Evolutionary conservation across 2,329 filamentous ascomycete species (phyloP), one percentile per base, ranked within the genome.

Genomic region (Fusarium musae): DNA sequence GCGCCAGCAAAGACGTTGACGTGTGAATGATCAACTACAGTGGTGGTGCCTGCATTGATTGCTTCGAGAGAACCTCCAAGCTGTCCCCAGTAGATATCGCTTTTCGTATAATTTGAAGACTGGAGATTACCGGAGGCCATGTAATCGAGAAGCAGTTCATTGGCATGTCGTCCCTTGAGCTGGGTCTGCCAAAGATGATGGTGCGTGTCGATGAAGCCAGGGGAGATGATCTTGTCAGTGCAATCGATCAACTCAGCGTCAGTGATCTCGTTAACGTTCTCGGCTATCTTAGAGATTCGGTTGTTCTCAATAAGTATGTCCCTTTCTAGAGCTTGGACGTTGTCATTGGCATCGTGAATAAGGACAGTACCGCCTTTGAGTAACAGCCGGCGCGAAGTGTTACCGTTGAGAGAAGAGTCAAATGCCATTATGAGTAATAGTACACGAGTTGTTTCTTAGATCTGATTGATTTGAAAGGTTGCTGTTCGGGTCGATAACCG

Each of bases 291-390:
- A 6, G 23, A 9, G 7, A 74, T 74, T 1, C 13, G 46, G 19
- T 65, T 66, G 3, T 46, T 44, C 21, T 74, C 44, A 5, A 74
- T 57, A 1, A 74, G 52, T 1, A 74, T 23, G 6, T 74, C 71
- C 11, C 30, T 28, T 30, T 52, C 42, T 1, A 54, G 12, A 5
- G 54, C 65, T 19, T 56, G 34, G 2, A 74, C 44, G 2, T 59
- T 60, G 39, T 74, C 63, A 15, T 47, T 9, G 8, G 57, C 15
- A 16, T 34, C 59, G 4, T 74, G 71, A 2, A 72, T 21, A n/a
- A 74, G 71, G 32, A 72, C 62, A 7, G 40, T 74, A 7, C 70
- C 70, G 19, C 70, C 70, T 30, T 46, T 62, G 4, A 72, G 42
- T 1, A 66, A 4, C 8, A 66, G 30, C 6, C 32, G 52, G 3